A percentile compares a stretch with the other conserved stretches of the same genome.
Evolutionary conservation across 441 rosid species (phyloP).

Genomic region (Jatropha podagrica): DNA sequence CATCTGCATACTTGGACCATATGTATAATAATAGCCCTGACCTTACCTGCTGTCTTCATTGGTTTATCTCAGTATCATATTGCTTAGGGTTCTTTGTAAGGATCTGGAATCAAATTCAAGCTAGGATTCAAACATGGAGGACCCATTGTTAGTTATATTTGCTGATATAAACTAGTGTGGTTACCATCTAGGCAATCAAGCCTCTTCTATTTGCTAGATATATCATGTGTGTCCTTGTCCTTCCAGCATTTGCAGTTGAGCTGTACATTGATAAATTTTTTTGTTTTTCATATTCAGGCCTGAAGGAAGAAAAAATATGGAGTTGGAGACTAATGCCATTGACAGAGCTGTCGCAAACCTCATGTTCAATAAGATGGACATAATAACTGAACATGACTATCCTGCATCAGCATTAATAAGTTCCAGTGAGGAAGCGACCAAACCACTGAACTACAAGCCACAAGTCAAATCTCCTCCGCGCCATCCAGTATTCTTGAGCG

Average conservation of each 20-base stretch:
- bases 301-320: conserved; percentile 37
- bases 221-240: background rate
- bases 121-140: too few species aligned
- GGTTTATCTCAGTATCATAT: background rate
- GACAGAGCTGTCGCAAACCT: conserved; percentile 82
- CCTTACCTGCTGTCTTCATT: background rate
- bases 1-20: background rate
- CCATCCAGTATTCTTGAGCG: conserved; percentile 10
- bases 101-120: too few species aligned
- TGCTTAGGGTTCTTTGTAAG: background rate
- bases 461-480: conserved; percentile 1
- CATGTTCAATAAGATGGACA: conserved; percentile 63
- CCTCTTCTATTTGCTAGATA: background rate
- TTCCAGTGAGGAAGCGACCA: conserved; percentile 18
- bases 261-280: conserved; percentile 4
- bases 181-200: background rate
- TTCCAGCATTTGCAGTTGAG: background rate
- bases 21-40: background rate
- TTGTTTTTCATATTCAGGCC: conserved; percentile 31
- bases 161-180: too few species aligned
- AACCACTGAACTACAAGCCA: conserved; percentile 1
- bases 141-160: too few species aligned
- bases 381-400: conserved; percentile 34
- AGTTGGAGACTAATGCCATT: conserved; percentile 66
- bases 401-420: conserved; percentile 2